Evolutionary conservation across 768 basidiomycete species (phyloP), one percentile per base, ranked within the genome.

Genomic region (Chalciporus pseudorubinellus): DNA sequence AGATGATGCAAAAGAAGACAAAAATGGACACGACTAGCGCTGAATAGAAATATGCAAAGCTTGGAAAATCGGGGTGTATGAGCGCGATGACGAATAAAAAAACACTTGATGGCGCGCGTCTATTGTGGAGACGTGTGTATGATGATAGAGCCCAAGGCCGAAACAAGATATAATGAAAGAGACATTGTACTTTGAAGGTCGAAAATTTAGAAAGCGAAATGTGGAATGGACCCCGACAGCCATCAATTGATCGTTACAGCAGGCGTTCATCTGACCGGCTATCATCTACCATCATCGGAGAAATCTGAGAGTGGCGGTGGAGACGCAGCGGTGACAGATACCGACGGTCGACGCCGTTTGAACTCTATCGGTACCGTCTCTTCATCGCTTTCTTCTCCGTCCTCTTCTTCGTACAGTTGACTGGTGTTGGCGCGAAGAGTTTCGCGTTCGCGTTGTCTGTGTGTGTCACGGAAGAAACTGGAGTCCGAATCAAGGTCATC

Each of bases 371-470:
- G 65, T 18, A 58, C 50, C 20, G 31, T 63, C 49, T 72, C 73
- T 19, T 74, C 74, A 4, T 68, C 72, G 40, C 65, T 68, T 53
- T 69, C 70, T 42, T 70, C 73, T 19, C 65, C 70, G 8, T 61
- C 69, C 28, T 66, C 60, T 4, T 60, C 65, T 4, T 53, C 56
- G 36, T 69, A 75, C 61, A 66, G 57, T 54, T 62, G 67, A 53
- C 67, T 68, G 44, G 62, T 59, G 51, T 66, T 69, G 48, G 70
- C 63, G 24, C 59, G 69, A 33, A 69, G 57, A 8, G 53, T 50
- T 42, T 64, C 63, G 29, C 51, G 56, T 29, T 65, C 61, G 21
- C 57, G 58, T 46, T 60, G 58, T 51, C 55, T 48, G 12, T 50
- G 63, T 38, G 62, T 69, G 39, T 70, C 61, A 12, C 67, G 63